Base-by-base conservation (phyloP, 78 protist genomes). In the Bigelowiella natans region DNA sequence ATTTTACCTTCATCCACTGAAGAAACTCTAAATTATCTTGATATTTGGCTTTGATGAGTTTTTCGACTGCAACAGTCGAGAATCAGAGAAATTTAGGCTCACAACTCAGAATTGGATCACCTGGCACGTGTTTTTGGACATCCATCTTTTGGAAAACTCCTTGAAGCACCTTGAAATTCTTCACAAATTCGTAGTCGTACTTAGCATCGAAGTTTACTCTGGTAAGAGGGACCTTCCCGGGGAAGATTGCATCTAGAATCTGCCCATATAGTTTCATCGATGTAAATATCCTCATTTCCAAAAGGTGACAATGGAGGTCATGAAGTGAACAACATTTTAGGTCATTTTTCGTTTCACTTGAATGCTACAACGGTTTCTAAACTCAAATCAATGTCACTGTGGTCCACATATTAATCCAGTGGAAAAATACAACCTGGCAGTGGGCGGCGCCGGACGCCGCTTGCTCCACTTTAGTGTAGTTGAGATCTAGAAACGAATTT, bases 141-240 rank as follows among this genome's bases (percentile, higher is more conserved):
- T 82, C 31, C 38, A 90, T 37, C 2, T 36, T 92, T n/a, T 88
- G 51, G 30, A 92, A 92, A 82, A 89, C 88, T 29, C 51, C 40
- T 92, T 92, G 93, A 3, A 92, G 1, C 1, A 92, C 88, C 64
- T 92, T 92, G 84, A 39, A 92, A 34, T 92, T 92, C 73, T 92
- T 89, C 37, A 88, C 38, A 26, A 30, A 90, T 88, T 92, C 93
- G 36, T 86, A 92, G 36, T 92, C 93, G 2, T 36, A 36, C 88
- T 90, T 92, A 7, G 93, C 93, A 36, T 92, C 37, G 2, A 39
- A 92, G 26, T 92, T 92, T 11, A 92, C 86, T 28, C 36, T 38
- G 2, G 38, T 26, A 37, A 90, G 82, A n/a, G 90, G 37, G 11
- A 89, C 91, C 39, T 83, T 89, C 34, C 91, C 91, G 34, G 91